Percentiles rank a stretch among this genome's conserved stretches.
phyloP scores from a whole-genome alignment of 192 early-diverging fungal species.

The Thamnidium elegans region DNA sequence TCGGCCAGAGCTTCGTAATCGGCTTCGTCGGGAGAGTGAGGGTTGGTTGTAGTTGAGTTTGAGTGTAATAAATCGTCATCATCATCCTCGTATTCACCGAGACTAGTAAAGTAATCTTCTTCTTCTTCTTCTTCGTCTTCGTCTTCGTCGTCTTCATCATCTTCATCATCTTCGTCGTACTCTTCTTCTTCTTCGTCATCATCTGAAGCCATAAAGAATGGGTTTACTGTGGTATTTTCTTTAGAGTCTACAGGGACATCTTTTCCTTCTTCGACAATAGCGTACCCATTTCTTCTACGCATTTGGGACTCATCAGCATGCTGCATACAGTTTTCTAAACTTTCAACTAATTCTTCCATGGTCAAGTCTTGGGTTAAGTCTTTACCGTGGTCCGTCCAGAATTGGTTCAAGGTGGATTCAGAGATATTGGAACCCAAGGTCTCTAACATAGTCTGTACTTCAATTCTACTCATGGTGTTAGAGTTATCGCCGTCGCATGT shows the following conservation, averaged over 20 bases:
- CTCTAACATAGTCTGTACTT: constrained; percentile 71
- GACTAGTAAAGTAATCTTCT: neutral
- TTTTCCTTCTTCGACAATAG: constrained; percentile 7
- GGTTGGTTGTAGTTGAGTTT: neutral
- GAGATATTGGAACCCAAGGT: constrained; percentile 64
- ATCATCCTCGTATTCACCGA: neutral
- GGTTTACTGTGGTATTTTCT: neutral
- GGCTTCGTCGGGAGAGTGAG: constrained; percentile 8
- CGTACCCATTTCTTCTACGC: neutral
- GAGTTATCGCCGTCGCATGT: constrained; percentile 62
- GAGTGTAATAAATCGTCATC: neutral
- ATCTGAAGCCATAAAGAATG: constrained; percentile 1
- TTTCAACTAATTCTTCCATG: constrained; percentile 58
- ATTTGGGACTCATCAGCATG: constrained; percentile 1
- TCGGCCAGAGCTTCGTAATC: constrained; percentile 27
- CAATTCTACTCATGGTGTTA: constrained; percentile 54
- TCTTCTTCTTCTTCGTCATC: constrained; percentile 18
- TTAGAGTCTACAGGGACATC: constrained; percentile 4
- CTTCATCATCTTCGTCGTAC: constrained; percentile 34
- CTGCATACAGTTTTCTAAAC: constrained; percentile 52
- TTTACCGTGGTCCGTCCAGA: constrained; percentile 49
- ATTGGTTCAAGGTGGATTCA: constrained; percentile 58
- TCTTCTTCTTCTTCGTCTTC: constrained; percentile 15
- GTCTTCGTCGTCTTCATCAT: constrained; percentile 31
- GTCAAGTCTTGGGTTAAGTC: constrained; percentile 57